Base-by-base conservation (phyloP, 495 filamentous ascomycete species). In the Daldinia childiae region DNA sequence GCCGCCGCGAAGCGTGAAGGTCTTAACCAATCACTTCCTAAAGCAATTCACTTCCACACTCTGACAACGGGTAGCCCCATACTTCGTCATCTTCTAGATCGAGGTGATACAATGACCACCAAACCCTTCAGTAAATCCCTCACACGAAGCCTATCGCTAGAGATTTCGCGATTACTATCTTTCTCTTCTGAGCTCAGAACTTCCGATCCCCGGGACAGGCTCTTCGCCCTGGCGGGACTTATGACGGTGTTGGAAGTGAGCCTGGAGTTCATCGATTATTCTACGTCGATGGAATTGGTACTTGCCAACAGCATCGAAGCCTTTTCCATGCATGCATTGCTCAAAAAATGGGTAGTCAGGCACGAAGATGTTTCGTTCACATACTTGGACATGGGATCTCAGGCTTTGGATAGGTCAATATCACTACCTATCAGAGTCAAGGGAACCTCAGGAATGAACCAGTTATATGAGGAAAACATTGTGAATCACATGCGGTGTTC, bases 11-110 rank as follows among this genome's bases (percentile, higher is more conserved):
- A 58, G 34, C 55, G 55, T 21, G 30, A 58, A 24, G 34, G 12
- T 0, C 2, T 39, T 12, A 21, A 39, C 7, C 55, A 38, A 5
- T 38, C 3, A 17, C 32, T 58, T 6, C 30, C 34, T 5, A 58
- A 36, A 15, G 55, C 55, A 41, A 58, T 58, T 26, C 32, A 58
- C 11, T 58, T 58, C 4, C 34, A 58, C 30, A 17, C 55, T 34
- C 30, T 58, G 1, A 58, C 55, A 21, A 58, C 55, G 24, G 26
- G 34, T 34, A 58, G 55, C 21, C 34, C 55, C 15, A 38, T 58
- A 19, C 55, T 58, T n/a, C n/a, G n/a, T n/a, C n/a, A n/a, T n/a
- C n/a, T n/a, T n/a, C n/a, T n/a, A n/a, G n/a, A n/a, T n/a, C n/a
- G n/a, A n/a, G n/a, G n/a, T n/a, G n/a, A n/a, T n/a, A n/a, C n/a